Evolutionary conservation across 371 early-diverging fungal genomes (phyloP).

Genomic region (Phascolomyces articulosus): DNA sequence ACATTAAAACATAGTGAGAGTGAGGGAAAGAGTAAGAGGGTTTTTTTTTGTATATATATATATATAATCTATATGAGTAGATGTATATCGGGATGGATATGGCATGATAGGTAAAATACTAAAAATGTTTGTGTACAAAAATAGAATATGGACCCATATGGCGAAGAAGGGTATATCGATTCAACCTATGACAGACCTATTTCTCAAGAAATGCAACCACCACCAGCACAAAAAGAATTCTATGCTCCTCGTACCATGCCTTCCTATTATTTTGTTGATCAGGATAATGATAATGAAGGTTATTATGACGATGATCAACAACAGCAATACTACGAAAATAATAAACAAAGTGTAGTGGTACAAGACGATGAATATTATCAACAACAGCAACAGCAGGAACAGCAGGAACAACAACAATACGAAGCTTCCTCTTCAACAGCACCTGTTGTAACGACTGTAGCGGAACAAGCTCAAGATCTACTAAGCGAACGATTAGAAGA

Average conservation of each 20-base stretch:
- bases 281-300: slow-evolving; percentile 9
- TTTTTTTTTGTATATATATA: no score
- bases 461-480: slow-evolving; percentile 27
- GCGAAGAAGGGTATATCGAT: slow-evolving; percentile 33
- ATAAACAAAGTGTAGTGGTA: background rate
- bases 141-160: slow-evolving; percentile 35
- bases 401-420: background rate
- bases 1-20: no score
- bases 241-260: slow-evolving; percentile 41
- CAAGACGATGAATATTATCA: no score
- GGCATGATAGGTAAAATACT: no score
- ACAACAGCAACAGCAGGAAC: background rate
- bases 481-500: slow-evolving; percentile 36
- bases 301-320: background rate
- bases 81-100: background rate
- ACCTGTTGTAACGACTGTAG: background rate
- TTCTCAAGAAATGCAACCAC: slow-evolving; percentile 36
- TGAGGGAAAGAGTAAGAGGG: no score
- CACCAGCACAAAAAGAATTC: slow-evolving; percentile 23
- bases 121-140: background rate
- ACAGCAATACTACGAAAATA: background rate
- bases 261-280: background rate
- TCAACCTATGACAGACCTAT: slow-evolving; percentile 20
- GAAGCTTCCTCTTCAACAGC: slow-evolving; percentile 1
- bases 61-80: no score